A percentile compares a stretch with the other conserved stretches of the same genome.
Conservation (phyloP, 192 early-diverging fungal genomes). For the Endogone sp. region DNA sequence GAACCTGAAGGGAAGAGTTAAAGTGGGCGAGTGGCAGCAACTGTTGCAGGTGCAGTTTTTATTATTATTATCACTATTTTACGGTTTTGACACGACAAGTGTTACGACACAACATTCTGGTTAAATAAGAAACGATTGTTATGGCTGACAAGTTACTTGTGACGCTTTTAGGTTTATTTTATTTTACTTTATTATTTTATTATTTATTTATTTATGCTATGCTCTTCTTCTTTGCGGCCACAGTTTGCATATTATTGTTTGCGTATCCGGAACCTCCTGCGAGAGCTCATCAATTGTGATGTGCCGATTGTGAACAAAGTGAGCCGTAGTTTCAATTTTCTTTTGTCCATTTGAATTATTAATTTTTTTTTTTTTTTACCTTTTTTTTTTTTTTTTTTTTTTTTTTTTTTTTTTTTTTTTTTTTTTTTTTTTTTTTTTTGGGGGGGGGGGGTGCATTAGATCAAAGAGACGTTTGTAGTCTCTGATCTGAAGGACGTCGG, state of each 20-base stretch:
- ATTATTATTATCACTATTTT: not conserved
- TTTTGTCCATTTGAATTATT: not conserved
- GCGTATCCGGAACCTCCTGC: slow-evolving; percentile 35
- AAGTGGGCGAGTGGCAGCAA: slow-evolving; percentile 56
- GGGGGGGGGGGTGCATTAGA: slow-evolving; percentile 19
- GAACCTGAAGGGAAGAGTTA: slow-evolving; percentile 37
- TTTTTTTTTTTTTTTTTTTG: no score
- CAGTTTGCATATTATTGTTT: slow-evolving; percentile 58
- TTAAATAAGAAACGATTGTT: no score
- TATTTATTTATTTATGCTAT: no score
- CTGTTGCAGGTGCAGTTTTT: slow-evolving; percentile 46
- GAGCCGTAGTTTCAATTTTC: slow-evolving; percentile 1
- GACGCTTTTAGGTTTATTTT: no score
- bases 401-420: no score
- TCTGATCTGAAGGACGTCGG: slow-evolving; percentile 42
- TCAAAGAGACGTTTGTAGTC: slow-evolving; percentile 23
- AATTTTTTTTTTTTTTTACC: no score
- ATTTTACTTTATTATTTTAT: no score
- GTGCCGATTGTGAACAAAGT: slow-evolving; percentile 22
- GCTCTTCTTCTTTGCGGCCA: no score
- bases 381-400: no score
- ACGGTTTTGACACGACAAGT: no score
- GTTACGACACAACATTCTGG: no score
- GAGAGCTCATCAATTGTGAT: slow-evolving; percentile 10
- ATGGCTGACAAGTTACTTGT: no score